A percentile compares a stretch with the other conserved stretches of the same genome.
Conservation (phyloP, 805 yeast genomes). For the Cyberlindnera euphorbiae region DNA sequence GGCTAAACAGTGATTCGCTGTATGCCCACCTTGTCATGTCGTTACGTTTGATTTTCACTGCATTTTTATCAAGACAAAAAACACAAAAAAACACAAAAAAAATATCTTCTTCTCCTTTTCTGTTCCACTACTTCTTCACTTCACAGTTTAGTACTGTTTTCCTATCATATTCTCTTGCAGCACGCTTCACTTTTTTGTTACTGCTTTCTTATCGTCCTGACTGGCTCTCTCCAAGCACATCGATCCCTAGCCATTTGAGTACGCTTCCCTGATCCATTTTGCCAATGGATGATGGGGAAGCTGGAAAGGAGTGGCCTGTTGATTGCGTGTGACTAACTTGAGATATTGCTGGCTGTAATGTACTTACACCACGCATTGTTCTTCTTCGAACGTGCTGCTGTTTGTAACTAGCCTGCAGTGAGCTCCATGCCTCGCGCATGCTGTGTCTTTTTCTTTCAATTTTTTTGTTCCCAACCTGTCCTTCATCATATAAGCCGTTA, state of each 20-base stretch:
- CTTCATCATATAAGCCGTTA: background rate
- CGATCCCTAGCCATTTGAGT: too few relatives aligned
- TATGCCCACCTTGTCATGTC: slow-evolving; percentile 1
- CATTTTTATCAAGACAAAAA: background rate
- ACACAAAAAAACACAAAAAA: slow-evolving; percentile 4
- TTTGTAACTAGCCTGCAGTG: too few relatives aligned
- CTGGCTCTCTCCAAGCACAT: too few relatives aligned
- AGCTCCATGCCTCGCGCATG: too few relatives aligned
- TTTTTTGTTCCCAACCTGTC: background rate
- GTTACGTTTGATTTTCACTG: slow-evolving; percentile 2
- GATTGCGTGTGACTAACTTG: too few relatives aligned
- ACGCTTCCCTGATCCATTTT: slow-evolving; percentile 5
- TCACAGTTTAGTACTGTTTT: background rate
- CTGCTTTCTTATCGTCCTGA: too few relatives aligned
- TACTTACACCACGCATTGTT: too few relatives aligned
- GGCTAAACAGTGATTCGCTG: slow-evolving; percentile 5
- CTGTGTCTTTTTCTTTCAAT: background rate
- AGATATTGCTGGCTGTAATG: too few relatives aligned
- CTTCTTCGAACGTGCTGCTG: too few relatives aligned
- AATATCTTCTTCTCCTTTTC: background rate
- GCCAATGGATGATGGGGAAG: slow-evolving; percentile 6
- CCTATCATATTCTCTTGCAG: background rate
- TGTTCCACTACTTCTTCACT: background rate
- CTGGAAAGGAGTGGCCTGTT: slow-evolving; percentile 3
- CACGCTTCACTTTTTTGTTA: background rate